phyloP scores from a whole-genome alignment of 805 yeast species.

The Metschnikowia hibisci region DNA sequence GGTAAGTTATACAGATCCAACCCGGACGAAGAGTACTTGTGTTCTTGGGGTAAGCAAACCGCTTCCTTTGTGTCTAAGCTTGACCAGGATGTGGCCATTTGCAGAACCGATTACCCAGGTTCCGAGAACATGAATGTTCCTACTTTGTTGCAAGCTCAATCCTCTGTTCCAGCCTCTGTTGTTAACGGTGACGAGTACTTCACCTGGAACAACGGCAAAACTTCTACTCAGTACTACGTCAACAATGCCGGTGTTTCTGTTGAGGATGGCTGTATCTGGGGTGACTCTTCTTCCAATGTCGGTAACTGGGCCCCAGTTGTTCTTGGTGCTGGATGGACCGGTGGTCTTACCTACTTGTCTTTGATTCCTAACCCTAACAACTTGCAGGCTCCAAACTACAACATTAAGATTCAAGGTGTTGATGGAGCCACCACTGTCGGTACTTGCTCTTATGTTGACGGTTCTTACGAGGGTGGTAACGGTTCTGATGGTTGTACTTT shows the following conservation, averaged over 20 bases:
- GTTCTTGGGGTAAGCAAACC: slow-evolving; percentile 59
- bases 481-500: slow-evolving; percentile 21
- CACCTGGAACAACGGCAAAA: slow-evolving; percentile 57
- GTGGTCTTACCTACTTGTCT: slow-evolving; percentile 61
- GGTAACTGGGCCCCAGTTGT: slow-evolving; percentile 83
- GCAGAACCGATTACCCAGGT: slow-evolving; percentile 82
- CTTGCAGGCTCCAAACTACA: slow-evolving; percentile 39
- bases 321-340: slow-evolving; percentile 69
- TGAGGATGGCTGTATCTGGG: slow-evolving; percentile 73
- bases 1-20: slow-evolving; percentile 64
- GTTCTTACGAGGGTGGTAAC: slow-evolving; percentile 17
- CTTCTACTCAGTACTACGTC: slow-evolving; percentile 72
- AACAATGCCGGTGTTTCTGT: slow-evolving; percentile 71
- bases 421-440: slow-evolving; percentile 18
- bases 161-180: slow-evolving; percentile 45
- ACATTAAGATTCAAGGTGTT: slow-evolving; percentile 36
- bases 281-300: slow-evolving; percentile 50
- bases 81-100: slow-evolving; percentile 53
- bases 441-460: slow-evolving; percentile 16
- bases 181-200: slow-evolving; percentile 52
- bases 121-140: slow-evolving; percentile 78
- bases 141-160: slow-evolving; percentile 56
- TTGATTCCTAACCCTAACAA: slow-evolving; percentile 79
- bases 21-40: slow-evolving; percentile 47
- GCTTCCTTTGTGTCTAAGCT: slow-evolving; percentile 54